Base-by-base conservation (phyloP, 768 basidiomycete species). In the Pulveroboletus ravenelii region DNA sequence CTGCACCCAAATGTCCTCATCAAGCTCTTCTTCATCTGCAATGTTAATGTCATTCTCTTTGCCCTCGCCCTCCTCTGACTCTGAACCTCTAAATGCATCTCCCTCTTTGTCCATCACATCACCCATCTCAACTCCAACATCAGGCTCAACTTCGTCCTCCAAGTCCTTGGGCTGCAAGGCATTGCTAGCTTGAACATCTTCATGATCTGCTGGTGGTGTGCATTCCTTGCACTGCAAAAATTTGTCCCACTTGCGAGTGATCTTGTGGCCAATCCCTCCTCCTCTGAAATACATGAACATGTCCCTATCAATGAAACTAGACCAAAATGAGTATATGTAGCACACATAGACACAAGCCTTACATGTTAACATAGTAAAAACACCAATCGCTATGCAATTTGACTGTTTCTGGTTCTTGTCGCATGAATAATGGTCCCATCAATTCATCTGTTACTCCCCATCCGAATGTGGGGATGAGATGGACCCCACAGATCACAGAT, bases 381-480 rank as follows among this genome's bases (percentile, higher is more conserved):
- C 31, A 30, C 60, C 59, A 72, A 27, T 74, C 70, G 0, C 27
- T 12, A 13, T 39, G 2, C 3, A 10, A 12, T 10, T 5, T 42
- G 20, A 23, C 62, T 15, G 0, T 0, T 8, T 41, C 17, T 1
- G 31, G n/a, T 18, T 44, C 40, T 20, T 31, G 45, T 12, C 38
- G 37, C 5, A 34, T 27, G 17, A 57, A 32, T 5, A 36, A 42
- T 10, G 57, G 58, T 2, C 27, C 17, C 10, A 47, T 36, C 3
- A 41, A 29, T 3, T 41, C 15, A 2, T 41, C 25, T 3, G 41
- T 41, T 5, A 12, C 0, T 10, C 25, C 41, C 25, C 25, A 29
- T 17, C 27, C 4, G 35, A 75, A 78, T 0, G 60, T 72, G 0
- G 77, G n/a, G n/a, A n/a, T n/a, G n/a, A n/a, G n/a, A n/a, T n/a